Base-by-base conservation (phyloP, 306 rosid genomes). In the Cyclanthera cordifolia region DNA sequence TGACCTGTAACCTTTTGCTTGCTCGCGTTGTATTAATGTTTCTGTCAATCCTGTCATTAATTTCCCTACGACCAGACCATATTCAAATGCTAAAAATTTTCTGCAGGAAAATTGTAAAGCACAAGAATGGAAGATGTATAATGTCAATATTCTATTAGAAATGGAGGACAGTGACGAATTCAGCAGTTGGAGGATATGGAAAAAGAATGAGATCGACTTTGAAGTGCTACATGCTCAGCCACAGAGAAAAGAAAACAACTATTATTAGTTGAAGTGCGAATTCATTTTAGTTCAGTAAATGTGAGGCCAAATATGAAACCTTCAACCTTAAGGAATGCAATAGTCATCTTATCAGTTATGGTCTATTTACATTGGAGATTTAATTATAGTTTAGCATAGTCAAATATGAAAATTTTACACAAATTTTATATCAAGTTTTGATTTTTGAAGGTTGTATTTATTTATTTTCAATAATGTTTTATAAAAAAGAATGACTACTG, bases 81-180 rank as follows among this genome's bases (percentile, higher is more conserved):
- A 20, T 23, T 48, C 61, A 69, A 28, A 53, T 51, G 57, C 20
- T 67, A 20, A 68, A 30, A 27, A 12, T 71, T 17, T 75, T 54
- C 4, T 69, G 48, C 46, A 78, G 89, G 83, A 69, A 32, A 83
- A 74, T 65, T 85, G 77, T 53, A 25, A 21, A 34, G 24, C 11
- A n/a, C 77, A 78, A 56, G 79, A 75, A 66, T 73, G 83, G 87
- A 74, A 74, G 74, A 60, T 25, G 47, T 46, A 23, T 53, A 30
- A 27, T 50, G 58, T 24, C 11, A 50, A 64, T 20, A 65, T 32
- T 71, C 71, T 61, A 52, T 32, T 34, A 15, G 78, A 78, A 69
- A 72, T 69, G 28, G 72, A 71, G 2, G 43, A 52, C 25, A 69
- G 76, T 76, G 59, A 75, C 58, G 80, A 72, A 13, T 71, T 45